These are phyloP conservation scores for Volvox carteri DNA, from an alignment of 163 green algal genomes.

Conservation along the genomic window DNA sequence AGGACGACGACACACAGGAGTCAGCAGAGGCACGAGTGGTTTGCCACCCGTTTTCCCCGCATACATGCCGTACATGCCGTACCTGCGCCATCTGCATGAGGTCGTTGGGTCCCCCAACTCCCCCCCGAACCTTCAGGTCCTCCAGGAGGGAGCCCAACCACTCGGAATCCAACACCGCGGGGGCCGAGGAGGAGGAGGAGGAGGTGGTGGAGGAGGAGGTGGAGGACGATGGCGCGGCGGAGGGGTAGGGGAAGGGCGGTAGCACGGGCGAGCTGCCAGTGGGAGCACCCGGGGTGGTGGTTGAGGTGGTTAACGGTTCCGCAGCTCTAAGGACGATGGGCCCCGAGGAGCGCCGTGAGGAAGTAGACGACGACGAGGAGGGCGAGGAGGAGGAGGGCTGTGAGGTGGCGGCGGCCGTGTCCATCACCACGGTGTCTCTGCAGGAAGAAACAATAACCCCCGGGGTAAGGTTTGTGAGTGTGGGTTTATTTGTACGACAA, in stretches of 20 bases:
- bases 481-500: too few relatives aligned
- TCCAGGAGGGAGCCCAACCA: constrained; percentile 20
- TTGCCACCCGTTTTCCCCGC: neutral
- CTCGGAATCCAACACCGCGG: neutral
- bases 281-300: neutral
- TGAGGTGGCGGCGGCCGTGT: neutral
- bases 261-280: too few relatives aligned
- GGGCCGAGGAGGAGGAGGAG: neutral
- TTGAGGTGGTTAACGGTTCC: neutral
- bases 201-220: neutral
- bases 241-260: neutral
- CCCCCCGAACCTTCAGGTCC: constrained; percentile 10
- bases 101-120: neutral
- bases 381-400: neutral
- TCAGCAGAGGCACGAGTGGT: too few relatives aligned
- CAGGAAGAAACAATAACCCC: too few relatives aligned
- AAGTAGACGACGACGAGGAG: neutral
- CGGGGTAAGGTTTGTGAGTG: too few relatives aligned
- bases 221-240: neutral
- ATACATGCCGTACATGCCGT: neutral
- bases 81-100: constrained; percentile 36
- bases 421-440: neutral
- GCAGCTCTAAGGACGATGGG: neutral
- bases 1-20: too few relatives aligned
- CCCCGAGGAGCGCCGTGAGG: neutral